Percentiles rank a stretch among this genome's conserved stretches.
Evolutionary conservation across 2,329 filamentous ascomycete species (phyloP).

Genomic region (Phyllosticta capitalensis): DNA sequence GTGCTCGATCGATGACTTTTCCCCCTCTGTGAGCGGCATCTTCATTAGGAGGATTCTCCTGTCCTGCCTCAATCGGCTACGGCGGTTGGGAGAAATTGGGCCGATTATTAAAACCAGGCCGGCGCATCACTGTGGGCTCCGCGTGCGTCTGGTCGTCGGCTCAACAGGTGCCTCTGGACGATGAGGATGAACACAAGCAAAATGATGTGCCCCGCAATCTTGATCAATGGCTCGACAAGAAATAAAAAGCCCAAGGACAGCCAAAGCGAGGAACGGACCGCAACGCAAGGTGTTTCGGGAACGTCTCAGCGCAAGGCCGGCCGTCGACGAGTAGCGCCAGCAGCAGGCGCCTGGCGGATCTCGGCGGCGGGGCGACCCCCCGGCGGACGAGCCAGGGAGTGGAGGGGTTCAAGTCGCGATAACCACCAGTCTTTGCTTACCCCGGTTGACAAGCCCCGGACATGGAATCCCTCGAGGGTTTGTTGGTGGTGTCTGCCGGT

Average conservation of each 20-base stretch:
- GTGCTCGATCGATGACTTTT: background rate
- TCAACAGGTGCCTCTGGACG: background rate
- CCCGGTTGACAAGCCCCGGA: background rate
- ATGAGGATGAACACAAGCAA: background rate
- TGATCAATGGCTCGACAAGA: background rate
- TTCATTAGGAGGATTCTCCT: background rate
- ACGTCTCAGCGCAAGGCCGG: slow-evolving; percentile 1
- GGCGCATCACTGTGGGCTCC: background rate
- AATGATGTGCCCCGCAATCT: background rate
- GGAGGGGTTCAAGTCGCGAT: background rate
- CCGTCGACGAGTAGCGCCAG: background rate
- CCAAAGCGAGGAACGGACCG: background rate
- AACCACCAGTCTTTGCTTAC: background rate
- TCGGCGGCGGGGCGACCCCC: slow-evolving; percentile 7
- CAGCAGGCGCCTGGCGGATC: slow-evolving; percentile 4
- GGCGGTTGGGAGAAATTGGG: background rate
- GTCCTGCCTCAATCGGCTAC: background rate
- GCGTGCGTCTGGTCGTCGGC: background rate
- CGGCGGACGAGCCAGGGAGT: background rate
- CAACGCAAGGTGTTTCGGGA: slow-evolving; percentile 4
- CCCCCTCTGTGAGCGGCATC: background rate
- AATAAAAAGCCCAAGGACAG: background rate
- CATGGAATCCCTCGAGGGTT: background rate
- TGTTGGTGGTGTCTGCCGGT: background rate
- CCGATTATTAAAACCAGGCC: background rate